Conservation (phyloP, 2,329 filamentous ascomycete genomes). For the Aspergillus uvarum region DNA sequence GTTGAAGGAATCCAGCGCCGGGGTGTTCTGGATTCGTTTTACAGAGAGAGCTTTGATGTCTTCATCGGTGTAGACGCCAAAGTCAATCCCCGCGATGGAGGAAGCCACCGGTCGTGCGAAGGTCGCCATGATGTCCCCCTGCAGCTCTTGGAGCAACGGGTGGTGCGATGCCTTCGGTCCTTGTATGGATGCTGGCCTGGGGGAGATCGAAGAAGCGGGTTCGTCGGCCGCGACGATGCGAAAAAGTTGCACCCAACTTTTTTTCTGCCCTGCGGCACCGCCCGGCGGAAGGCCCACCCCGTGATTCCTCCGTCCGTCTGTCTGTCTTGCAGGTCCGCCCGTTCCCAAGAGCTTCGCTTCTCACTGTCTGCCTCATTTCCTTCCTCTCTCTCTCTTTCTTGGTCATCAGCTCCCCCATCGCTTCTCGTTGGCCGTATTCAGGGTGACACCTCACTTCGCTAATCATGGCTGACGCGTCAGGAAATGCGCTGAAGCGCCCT, state of each 20-base stretch:
- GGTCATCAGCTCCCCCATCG: slow-evolving; percentile 5
- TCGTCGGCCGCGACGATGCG: slow-evolving; percentile 29
- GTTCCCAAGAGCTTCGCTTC: background rate
- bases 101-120: slow-evolving; percentile 75
- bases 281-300: slow-evolving; percentile 20
- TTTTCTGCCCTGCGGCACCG: slow-evolving; percentile 42
- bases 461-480: slow-evolving; percentile 45
- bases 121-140: slow-evolving; percentile 42
- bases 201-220: slow-evolving; percentile 27
- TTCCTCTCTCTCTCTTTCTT: background rate
- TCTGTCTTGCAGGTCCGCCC: background rate
- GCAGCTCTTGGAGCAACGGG: slow-evolving; percentile 36
- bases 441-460: slow-evolving; percentile 3
- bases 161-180: slow-evolving; percentile 20
- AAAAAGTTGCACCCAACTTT: slow-evolving; percentile 38
- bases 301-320: slow-evolving; percentile 14
- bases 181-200: slow-evolving; percentile 21
- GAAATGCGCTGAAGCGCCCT: slow-evolving; percentile 49
- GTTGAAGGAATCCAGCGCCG: slow-evolving; percentile 88
- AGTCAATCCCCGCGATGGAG: slow-evolving; percentile 82
- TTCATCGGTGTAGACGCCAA: slow-evolving; percentile 75
- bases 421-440: slow-evolving; percentile 14
- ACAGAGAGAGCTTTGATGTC: slow-evolving; percentile 91
- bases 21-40: slow-evolving; percentile 88
- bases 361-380: background rate